Evolutionary conservation across 179 eudicot species (phyloP).

Genomic region (Silene vulgaris): DNA sequence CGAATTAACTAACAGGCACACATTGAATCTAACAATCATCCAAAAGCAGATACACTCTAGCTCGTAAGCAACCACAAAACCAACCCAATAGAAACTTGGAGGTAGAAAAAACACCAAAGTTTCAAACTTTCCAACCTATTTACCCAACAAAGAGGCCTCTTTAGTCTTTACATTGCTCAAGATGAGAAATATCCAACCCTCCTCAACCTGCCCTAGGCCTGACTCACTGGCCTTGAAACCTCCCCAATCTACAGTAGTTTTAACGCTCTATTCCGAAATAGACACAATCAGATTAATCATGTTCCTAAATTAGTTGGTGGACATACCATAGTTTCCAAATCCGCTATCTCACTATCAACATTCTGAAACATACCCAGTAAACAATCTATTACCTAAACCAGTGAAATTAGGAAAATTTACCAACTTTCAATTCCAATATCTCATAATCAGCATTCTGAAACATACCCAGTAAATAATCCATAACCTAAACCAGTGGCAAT

Average conservation of each 20-base stretch:
- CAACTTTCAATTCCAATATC: neutral
- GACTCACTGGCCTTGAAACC: neutral
- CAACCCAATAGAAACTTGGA: slow-evolving; percentile 1
- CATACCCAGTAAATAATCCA: slow-evolving; percentile 10
- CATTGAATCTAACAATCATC: neutral
- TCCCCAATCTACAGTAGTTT: neutral
- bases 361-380: neutral
- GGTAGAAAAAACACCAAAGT: neutral
- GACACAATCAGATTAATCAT: neutral
- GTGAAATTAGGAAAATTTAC: neutral
- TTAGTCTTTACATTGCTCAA: neutral
- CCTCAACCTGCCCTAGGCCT: neutral
- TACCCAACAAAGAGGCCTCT: neutral
- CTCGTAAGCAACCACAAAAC: neutral
- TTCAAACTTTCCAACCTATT: neutral
- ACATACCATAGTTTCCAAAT: neutral
- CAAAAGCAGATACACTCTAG: neutral
- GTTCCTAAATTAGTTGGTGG: neutral
- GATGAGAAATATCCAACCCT: no score
- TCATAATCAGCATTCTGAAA: neutral
- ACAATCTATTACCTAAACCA: neutral
- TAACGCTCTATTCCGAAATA: neutral
- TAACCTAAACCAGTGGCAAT: neutral
- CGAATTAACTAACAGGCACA: neutral
- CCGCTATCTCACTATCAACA: neutral